Evolutionary conservation across 2,329 filamentous ascomycete species (phyloP).

Genomic region (Cyphellophora europaea): DNA sequence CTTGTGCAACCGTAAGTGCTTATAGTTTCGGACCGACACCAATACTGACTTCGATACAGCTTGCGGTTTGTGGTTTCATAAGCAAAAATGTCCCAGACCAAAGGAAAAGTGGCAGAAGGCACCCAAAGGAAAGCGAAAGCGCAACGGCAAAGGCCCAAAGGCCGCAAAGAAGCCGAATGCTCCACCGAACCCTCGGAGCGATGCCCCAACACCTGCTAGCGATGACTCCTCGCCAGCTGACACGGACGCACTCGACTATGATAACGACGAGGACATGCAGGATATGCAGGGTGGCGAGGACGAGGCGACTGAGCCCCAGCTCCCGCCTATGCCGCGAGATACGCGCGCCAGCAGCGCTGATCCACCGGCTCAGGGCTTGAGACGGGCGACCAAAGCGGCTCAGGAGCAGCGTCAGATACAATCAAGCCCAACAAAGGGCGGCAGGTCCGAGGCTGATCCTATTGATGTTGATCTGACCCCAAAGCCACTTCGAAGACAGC

Average conservation of each 20-base stretch:
- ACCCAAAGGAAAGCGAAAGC: conserved; percentile 26
- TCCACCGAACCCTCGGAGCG: conserved; percentile 22
- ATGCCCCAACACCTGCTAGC: conserved; percentile 24
- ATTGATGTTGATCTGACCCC: conserved; percentile 47
- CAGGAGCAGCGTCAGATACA: conserved; percentile 37
- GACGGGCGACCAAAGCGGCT: conserved; percentile 7
- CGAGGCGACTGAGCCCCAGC: conserved; percentile 26
- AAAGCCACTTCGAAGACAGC: conserved; percentile 38
- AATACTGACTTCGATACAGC: conserved; percentile 38
- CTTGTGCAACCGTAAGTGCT: conserved; percentile 73
- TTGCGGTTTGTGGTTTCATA: conserved; percentile 90
- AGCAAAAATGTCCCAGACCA: conserved; percentile 77
- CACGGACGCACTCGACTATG: conserved; percentile 12
- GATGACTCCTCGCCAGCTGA: conserved; percentile 26
- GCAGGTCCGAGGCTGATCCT: conserved; percentile 28
- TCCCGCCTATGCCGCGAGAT: conserved; percentile 28
- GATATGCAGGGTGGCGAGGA: conserved; percentile 27
- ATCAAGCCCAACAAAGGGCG: conserved; percentile 48
- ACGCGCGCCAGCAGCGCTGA: conserved; percentile 40
- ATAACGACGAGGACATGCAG: conserved; percentile 15
- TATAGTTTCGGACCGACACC: conserved; percentile 1
- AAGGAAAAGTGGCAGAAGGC: conserved; percentile 69
- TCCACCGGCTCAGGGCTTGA: conserved; percentile 20
- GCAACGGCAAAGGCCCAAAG: conserved; percentile 12
- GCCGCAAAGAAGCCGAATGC: conserved; percentile 26